Evolutionary conservation across 2,329 filamentous ascomycete species (phyloP), one percentile per base, ranked within the genome.

Genomic region (Cytospora paraplurivora): DNA sequence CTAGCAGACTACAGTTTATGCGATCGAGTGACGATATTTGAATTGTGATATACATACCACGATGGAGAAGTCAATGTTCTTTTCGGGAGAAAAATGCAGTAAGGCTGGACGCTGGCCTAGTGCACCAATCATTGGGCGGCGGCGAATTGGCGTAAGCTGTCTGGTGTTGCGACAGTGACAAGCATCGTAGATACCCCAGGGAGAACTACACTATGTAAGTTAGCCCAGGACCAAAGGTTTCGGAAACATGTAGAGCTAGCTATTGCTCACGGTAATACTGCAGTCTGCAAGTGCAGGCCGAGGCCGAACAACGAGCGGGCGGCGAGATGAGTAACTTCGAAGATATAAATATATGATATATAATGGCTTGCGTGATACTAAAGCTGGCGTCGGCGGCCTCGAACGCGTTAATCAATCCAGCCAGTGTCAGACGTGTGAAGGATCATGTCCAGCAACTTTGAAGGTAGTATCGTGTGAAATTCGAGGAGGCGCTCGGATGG

Each of bases 301-400:
- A 19, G 11, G 44, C 52, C 13, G 41, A 68, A 11, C 33, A 58
- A 47, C 35, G 44, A 13, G 13, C 65, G 37, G 8, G 53, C 44
- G 12, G 21, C 27, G 7, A 67, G 64, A 5, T 32, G 54, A 12
- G 68, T 64, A 12, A 68, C 21, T 38, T 66, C 49, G 8, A 59
- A 52, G 7, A 68, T 41, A 7, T 67, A 55, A 34, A 71, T 33
- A 32, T 68, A 5, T 62, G 59, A 8, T 66, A 41, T 21, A 64
- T 32, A 10, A 70, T 65, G 15, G 62, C 67, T 27, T 66, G 47
- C 7, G 58, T 63, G 17, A 67, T 59, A 41, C 68, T 63, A 19
- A 62, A 68, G 47, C 62, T 62, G 27, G 19, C 49, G 17, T 62
- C 62, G 27, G 19, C 49, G 17, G 56, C 44, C 51, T 66, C 63